Conservation (phyloP, 371 early-diverging fungal genomes). For the Coemansia linderi region DNA sequence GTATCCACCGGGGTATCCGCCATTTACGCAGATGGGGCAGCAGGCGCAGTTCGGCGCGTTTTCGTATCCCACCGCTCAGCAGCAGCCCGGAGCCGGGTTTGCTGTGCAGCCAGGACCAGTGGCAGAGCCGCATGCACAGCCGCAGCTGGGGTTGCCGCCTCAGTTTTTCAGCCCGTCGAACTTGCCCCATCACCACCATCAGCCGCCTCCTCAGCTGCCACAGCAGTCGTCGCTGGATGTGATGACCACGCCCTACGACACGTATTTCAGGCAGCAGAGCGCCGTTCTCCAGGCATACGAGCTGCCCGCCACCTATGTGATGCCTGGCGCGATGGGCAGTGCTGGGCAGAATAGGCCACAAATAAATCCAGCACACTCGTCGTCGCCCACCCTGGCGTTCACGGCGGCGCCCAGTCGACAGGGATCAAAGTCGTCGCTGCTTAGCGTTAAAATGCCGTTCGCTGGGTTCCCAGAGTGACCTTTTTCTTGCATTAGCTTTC, state of each 20-base stretch:
- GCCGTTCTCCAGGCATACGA: conserved; percentile 5
- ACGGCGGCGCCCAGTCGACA: not conserved
- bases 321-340: not conserved
- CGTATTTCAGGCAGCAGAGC: conserved; percentile 9
- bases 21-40: conserved; percentile 26
- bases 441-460: not conserved
- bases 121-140: conserved; percentile 8
- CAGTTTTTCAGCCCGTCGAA: conserved; percentile 20
- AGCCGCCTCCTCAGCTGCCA: not conserved
- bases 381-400: conserved; percentile 4
- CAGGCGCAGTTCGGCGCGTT: conserved; percentile 23
- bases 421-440: conserved; percentile 1
- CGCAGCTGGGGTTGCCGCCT: conserved; percentile 13
- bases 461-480: not conserved
- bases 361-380: not conserved
- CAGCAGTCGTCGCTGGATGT: not conserved
- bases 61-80: conserved; percentile 15
- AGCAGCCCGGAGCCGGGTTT: conserved; percentile 13
- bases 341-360: conserved; percentile 1
- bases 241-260: conserved; percentile 2
- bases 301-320: not conserved
- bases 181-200: conserved; percentile 6
- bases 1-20: conserved; percentile 20
- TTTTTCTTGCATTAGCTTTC: not conserved
- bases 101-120: conserved; percentile 11